phyloP scores from a whole-genome alignment of 306 rosid genomes.

The Fragaria nilgerrensis region DNA sequence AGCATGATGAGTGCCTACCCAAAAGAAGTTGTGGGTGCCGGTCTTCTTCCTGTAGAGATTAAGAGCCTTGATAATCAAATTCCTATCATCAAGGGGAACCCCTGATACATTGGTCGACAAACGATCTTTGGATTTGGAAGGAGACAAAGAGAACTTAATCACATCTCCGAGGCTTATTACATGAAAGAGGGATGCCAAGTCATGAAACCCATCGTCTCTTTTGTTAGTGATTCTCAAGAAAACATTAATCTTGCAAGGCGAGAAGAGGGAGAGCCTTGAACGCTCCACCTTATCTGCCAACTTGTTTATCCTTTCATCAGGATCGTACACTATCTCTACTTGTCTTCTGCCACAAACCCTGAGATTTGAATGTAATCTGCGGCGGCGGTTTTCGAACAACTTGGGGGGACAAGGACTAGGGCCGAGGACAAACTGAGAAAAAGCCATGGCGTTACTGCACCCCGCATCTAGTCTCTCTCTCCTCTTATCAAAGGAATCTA shows the following conservation, averaged over 20 bases:
- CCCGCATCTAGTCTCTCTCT: no score
- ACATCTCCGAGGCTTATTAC: conserved; percentile 93
- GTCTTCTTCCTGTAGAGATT: conserved; percentile 93
- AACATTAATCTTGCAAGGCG: conserved; percentile 92
- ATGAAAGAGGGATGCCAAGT: conserved; percentile 94
- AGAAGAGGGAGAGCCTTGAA: conserved; percentile 86
- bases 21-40: conserved; percentile 69
- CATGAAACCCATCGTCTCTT: conserved; percentile 97
- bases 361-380: conserved; percentile 31
- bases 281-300: no score
- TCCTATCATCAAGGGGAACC: conserved; percentile 86
- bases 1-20: conserved; percentile 52
- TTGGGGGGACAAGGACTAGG: conserved; percentile 32
- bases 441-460: conserved; percentile 43
- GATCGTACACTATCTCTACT: conserved; percentile 76
- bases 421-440: conserved; percentile 47
- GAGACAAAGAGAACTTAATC: conserved; percentile 86
- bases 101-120: conserved; percentile 90
- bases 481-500: no score
- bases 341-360: conserved; percentile 49
- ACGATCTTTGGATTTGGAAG: conserved; percentile 66
- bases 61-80: conserved; percentile 95
- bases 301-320: conserved; percentile 70
- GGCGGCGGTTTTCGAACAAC: conserved; percentile 28
- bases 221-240: conserved; percentile 88